phyloP scores from a whole-genome alignment of 2,329 filamentous ascomycete genomes.

The Thermoascus crustaceus region DNA sequence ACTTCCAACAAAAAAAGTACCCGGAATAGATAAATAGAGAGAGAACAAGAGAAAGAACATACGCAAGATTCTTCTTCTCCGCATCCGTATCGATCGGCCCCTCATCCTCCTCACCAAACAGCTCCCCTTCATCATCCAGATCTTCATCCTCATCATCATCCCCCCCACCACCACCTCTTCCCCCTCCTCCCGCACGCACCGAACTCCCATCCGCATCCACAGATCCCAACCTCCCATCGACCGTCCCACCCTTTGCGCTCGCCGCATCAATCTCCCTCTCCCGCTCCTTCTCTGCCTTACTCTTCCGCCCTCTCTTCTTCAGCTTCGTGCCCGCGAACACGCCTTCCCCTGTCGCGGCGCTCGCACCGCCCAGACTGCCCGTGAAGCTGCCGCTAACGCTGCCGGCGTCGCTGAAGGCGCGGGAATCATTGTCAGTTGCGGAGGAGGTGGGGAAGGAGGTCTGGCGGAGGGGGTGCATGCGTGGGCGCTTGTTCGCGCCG shows the following conservation, averaged over 20 bases:
- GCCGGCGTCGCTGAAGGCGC: conserved; percentile 29
- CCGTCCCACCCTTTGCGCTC: conserved; percentile 17
- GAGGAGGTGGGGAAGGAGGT: conserved; percentile 36
- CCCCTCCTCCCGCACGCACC: conserved; percentile 28
- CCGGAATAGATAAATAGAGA: conserved; percentile 9
- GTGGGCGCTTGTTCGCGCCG: conserved; percentile 24
- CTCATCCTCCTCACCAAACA: conserved; percentile 38
- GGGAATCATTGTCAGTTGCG: conserved; percentile 23
- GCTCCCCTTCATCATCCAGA: conserved; percentile 39
- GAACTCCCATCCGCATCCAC: conserved; percentile 25
- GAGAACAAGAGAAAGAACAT: conserved; percentile 16
- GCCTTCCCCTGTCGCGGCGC: conserved; percentile 20
- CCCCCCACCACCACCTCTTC: conserved; percentile 39
- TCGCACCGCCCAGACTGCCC: conserved; percentile 32
- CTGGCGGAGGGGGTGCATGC: conserved; percentile 41
- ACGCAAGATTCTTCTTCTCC: conserved; percentile 45
- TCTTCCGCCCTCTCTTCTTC: conserved; percentile 32
- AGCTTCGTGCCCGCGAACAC: conserved; percentile 21
- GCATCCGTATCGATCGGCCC: conserved; percentile 41
- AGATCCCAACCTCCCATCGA: conserved; percentile 20
- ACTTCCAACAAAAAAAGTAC: conserved; percentile 5
- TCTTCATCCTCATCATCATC: conserved; percentile 46
- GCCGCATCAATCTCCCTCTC: conserved; percentile 26
- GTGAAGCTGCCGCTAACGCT: conserved; percentile 37
- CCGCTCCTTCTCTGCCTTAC: conserved; percentile 29